A percentile compares a stretch with the other conserved stretches of the same genome.
These are phyloP conservation scores for Cercospora janseana DNA, from an alignment of 2,329 filamentous ascomycete genomes.

Conservation along the genomic window DNA sequence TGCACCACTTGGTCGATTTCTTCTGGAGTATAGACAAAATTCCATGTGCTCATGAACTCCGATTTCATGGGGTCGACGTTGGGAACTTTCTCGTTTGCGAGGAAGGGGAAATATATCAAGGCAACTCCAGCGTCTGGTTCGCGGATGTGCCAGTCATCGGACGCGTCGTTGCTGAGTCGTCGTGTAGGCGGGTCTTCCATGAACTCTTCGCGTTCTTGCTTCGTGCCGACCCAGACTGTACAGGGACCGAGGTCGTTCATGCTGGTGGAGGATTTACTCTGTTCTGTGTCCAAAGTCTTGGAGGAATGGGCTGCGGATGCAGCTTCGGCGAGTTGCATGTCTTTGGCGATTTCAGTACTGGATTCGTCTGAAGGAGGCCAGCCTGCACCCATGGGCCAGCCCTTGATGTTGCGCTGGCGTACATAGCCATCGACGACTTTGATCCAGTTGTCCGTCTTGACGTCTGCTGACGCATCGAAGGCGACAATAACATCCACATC, in stretches of 20 bases:
- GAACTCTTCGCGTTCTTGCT: slow-evolving; percentile 55
- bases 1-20: slow-evolving; percentile 82
- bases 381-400: slow-evolving; percentile 92
- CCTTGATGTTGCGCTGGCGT: slow-evolving; percentile 81
- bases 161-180: slow-evolving; percentile 24
- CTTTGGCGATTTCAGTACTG: slow-evolving; percentile 57
- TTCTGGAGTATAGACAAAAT: slow-evolving; percentile 90
- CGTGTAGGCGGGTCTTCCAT: slow-evolving; percentile 29
- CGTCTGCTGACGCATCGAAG: slow-evolving; percentile 92
- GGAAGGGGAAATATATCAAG: slow-evolving; percentile 85
- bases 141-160: slow-evolving; percentile 66
- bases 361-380: slow-evolving; percentile 70
- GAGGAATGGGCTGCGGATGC: slow-evolving; percentile 20
- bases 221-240: slow-evolving; percentile 91
- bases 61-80: slow-evolving; percentile 79
- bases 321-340: slow-evolving; percentile 59
- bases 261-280: slow-evolving; percentile 29
- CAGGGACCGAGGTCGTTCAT: slow-evolving; percentile 71
- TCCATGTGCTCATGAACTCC: slow-evolving; percentile 95
- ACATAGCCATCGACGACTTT: slow-evolving; percentile 92
- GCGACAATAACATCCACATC: slow-evolving; percentile 87
- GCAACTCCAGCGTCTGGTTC: slow-evolving; percentile 79
- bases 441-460: slow-evolving; percentile 93
- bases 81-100: slow-evolving; percentile 75
- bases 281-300: slow-evolving; percentile 19